Evolutionary conservation across 2,329 filamentous ascomycete genomes (phyloP).

Genomic region (Blastomyces parvus): DNA sequence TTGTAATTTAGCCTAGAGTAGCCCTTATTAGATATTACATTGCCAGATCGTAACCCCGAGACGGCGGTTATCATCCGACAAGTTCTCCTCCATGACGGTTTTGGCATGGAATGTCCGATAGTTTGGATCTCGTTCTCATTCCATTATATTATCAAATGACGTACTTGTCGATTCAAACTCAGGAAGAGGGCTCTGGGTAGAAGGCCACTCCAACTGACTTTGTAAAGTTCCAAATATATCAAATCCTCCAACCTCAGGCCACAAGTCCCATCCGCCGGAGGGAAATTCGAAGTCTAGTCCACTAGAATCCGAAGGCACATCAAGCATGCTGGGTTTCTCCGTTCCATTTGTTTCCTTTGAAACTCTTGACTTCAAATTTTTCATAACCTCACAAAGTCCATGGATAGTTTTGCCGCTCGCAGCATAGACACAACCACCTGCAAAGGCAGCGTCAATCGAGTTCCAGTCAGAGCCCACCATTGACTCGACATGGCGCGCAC

Average conservation of each 20-base stretch:
- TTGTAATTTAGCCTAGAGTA: background rate
- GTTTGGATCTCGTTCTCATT: background rate
- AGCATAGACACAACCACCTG: constrained; percentile 11
- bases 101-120: background rate
- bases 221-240: background rate
- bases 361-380: background rate
- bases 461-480: background rate
- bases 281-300: background rate
- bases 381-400: background rate
- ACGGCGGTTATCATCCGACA: background rate
- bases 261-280: background rate
- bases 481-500: constrained; percentile 1
- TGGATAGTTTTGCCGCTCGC: background rate
- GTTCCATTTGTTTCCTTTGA: background rate
- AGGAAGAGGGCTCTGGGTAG: background rate
- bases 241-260: background rate
- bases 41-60: background rate
- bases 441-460: constrained; percentile 13
- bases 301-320: background rate
- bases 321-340: background rate
- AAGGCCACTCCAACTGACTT: background rate
- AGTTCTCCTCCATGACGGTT: background rate
- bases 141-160: background rate
- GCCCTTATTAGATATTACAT: background rate
- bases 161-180: background rate